These are phyloP conservation scores for Blastocystis sp. DNA, from an alignment of 352 stramenopile species.

Conservation along the genomic window DNA sequence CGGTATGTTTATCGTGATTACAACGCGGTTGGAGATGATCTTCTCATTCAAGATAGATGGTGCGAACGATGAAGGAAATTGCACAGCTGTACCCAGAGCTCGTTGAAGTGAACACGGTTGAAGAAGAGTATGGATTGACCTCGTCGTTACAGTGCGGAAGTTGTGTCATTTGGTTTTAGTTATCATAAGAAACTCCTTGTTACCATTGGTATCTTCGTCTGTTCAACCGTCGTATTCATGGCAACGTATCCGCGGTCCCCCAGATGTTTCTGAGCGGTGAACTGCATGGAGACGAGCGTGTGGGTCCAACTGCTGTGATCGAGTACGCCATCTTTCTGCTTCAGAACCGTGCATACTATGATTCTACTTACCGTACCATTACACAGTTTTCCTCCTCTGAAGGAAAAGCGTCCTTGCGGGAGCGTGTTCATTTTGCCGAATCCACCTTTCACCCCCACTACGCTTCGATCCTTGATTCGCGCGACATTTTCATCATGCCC, in stretches of 20 bases:
- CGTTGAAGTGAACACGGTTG: background rate
- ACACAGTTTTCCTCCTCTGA: background rate
- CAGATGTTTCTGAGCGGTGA: slow-evolving; percentile 55
- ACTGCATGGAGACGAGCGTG: slow-evolving; percentile 44
- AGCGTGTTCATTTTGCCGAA: background rate
- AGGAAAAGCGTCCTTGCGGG: background rate
- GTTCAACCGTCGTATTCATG: slow-evolving; percentile 17
- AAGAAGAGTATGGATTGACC: background rate
- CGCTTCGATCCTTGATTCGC: slow-evolving; percentile 21
- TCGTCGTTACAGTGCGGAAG: background rate
- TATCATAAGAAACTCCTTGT: background rate
- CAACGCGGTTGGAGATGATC: background rate
- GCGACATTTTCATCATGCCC: slow-evolving; percentile 50
- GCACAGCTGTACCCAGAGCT: slow-evolving; percentile 1
- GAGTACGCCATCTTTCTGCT: slow-evolving; percentile 45
- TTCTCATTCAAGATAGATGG: slow-evolving; percentile 25
- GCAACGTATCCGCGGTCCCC: background rate
- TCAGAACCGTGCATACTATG: slow-evolving; percentile 23
- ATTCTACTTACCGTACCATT: background rate
- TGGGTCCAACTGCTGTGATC: slow-evolving; percentile 38
- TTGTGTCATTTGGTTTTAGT: background rate
- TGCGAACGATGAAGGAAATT: background rate
- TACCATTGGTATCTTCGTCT: slow-evolving; percentile 38
- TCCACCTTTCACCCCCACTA: background rate
- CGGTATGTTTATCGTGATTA: slow-evolving; percentile 24